These are phyloP conservation scores for Serendipita sp. DNA, from an alignment of 768 basidiomycete genomes.

Conservation along the genomic window DNA sequence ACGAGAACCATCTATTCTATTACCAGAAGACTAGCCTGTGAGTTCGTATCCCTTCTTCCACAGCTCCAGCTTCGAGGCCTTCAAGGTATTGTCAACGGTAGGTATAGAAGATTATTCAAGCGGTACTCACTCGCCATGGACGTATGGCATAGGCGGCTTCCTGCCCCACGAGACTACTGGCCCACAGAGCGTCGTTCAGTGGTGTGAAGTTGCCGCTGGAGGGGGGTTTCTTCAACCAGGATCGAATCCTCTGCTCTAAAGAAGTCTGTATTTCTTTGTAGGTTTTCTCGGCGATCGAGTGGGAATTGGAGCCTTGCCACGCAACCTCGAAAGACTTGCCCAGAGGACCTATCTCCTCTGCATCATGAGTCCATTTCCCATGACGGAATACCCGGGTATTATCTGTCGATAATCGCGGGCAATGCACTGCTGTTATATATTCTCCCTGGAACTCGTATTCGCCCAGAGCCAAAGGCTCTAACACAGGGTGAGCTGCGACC, in stretches of 20 bases:
- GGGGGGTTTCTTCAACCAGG: neutral
- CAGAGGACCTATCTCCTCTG: neutral
- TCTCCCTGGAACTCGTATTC: neutral
- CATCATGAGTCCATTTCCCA: neutral
- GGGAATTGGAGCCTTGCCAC: neutral
- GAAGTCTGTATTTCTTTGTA: neutral
- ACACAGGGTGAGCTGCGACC: neutral
- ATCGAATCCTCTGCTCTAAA: neutral
- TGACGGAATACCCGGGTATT: neutral
- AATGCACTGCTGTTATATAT: neutral
- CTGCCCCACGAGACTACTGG: neutral
- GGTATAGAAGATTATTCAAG: neutral
- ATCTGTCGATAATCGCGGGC: neutral
- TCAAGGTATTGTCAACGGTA: neutral
- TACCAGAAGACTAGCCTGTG: neutral
- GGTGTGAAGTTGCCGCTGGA: neutral
- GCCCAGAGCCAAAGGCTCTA: neutral
- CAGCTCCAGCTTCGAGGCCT: neutral
- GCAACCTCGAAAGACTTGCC: neutral
- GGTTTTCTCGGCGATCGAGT: neutral
- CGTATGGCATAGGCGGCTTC: neutral
- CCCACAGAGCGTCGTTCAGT: neutral
- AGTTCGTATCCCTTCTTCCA: neutral
- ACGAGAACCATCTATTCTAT: neutral
- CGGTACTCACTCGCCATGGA: neutral